Evolutionary conservation across 768 basidiomycete species (phyloP).

Genomic region (Pisolithus tinctorius): DNA sequence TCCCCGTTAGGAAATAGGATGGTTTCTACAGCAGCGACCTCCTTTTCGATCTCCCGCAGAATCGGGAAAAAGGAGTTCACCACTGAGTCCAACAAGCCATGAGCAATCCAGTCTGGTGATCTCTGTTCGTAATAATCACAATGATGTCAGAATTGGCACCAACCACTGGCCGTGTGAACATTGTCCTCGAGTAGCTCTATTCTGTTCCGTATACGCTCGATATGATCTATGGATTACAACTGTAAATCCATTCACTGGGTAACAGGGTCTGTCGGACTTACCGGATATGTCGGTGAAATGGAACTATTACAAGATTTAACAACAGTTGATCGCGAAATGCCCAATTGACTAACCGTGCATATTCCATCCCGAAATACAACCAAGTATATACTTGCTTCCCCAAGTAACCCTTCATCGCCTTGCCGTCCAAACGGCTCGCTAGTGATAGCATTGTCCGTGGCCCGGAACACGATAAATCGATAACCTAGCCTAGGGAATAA

Average conservation of each 20-base stretch:
- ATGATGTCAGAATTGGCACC: constrained; percentile 11
- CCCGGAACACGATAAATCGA: constrained; percentile 84
- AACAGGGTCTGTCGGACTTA: constrained; percentile 11
- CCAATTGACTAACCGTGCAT: constrained; percentile 47
- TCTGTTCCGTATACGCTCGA: constrained; percentile 65
- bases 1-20: constrained; percentile 43
- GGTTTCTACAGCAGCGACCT: constrained; percentile 72
- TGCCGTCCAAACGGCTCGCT: constrained; percentile 33
- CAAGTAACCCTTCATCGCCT: constrained; percentile 43
- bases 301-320: constrained; percentile 44
- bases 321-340: neutral
- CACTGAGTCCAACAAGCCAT: constrained; percentile 86
- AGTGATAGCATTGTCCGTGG: constrained; percentile 55
- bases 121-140: neutral
- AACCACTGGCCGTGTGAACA: constrained; percentile 68
- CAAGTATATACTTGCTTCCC: constrained; percentile 82
- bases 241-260: neutral
- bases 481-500: constrained; percentile 84
- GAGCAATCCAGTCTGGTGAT: constrained; percentile 82
- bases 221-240: constrained; percentile 53
- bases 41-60: constrained; percentile 71
- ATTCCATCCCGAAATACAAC: constrained; percentile 87
- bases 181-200: constrained; percentile 58
- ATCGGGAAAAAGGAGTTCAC: constrained; percentile 92
- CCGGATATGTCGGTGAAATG: constrained; percentile 84